Base-by-base conservation (phyloP, 2,329 filamentous ascomycete species). In the Hypoxylon sp. region DNA sequence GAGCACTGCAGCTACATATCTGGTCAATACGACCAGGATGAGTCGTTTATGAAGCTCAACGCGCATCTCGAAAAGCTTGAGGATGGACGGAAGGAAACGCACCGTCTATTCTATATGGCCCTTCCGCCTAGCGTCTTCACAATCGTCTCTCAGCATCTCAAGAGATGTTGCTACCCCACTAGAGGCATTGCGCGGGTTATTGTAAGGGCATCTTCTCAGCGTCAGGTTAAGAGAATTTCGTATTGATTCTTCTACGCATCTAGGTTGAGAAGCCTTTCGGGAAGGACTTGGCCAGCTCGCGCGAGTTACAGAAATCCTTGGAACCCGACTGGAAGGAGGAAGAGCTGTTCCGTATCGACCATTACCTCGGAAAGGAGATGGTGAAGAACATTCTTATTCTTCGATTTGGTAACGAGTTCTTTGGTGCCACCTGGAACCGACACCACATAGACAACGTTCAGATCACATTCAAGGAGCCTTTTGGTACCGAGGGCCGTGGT, bases 351-450 rank as follows among this genome's bases (percentile, higher is more conserved):
- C 94, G 96, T 78, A 99, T 99, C 76, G 96, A 99, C 80, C 96
- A 99, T 84, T 99, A 99, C 81, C 89, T 99, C 50, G 96, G 96
- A 76, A 99, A 99, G 87, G 96, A 99, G 83, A 99, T 99, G 96
- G 96, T 99, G 76, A 99, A 99, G 90, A 99, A 99, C 83, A 96
- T 99, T 73, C 87, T 99, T 72, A 97, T 99, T 74, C 88, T 99
- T 72, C 89, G 96, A 78, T 99, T 99, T 78, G 96, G 96, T 74
- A 99, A 99, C 85, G 94, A 97, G 73, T 99, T 99, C 87, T 92
- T 99, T 74, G 94, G 94, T 71, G 95, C 96, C 45, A 99, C 95
- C 64, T 99, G 96, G 96, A 99, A 98, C 86, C 90, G 96, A 73
- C 94, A 97, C 81, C 95, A 98, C 86, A 99, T 99, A 83, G 96